Percentiles rank a stretch among this genome's conserved stretches.
phyloP scores from a whole-genome alignment of 257 asterid species.

The Paulownia fortunei region DNA sequence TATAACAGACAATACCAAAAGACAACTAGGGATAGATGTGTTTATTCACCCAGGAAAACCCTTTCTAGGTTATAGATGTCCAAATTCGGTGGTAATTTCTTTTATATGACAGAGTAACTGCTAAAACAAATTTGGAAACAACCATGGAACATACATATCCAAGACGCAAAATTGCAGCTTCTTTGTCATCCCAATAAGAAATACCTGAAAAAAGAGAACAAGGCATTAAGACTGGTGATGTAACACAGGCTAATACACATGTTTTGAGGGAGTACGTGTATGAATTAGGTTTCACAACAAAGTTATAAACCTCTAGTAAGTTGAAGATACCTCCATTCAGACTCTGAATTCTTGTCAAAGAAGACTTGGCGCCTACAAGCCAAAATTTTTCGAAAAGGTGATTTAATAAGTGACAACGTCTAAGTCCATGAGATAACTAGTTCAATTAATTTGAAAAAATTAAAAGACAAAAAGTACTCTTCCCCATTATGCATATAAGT shows the following conservation, averaged over 20 bases:
- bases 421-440: constrained; percentile 11
- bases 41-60: constrained; percentile 5
- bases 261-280: background rate
- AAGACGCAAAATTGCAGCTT: constrained; percentile 69
- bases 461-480: constrained; percentile 2
- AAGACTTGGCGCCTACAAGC: constrained; percentile 53
- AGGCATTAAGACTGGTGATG: background rate
- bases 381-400: constrained; percentile 14
- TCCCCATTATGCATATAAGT: background rate
- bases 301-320: constrained; percentile 40
- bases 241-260: constrained; percentile 16
- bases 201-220: constrained; percentile 52
- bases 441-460: too few species aligned
- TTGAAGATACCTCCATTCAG: constrained; percentile 37
- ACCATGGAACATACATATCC: constrained; percentile 67
- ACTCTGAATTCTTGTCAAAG: constrained; percentile 55
- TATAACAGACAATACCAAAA: background rate
- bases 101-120: constrained; percentile 21
- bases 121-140: constrained; percentile 25
- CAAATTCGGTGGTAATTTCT: background rate
- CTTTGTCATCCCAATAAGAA: constrained; percentile 75
- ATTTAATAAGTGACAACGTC: background rate
- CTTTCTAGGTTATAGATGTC: background rate
- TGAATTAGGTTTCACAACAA: background rate
- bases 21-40: background rate